Conservation (phyloP, 1,284 basidiomycete genomes). For the Ceratobasidium papillatum region DNA sequence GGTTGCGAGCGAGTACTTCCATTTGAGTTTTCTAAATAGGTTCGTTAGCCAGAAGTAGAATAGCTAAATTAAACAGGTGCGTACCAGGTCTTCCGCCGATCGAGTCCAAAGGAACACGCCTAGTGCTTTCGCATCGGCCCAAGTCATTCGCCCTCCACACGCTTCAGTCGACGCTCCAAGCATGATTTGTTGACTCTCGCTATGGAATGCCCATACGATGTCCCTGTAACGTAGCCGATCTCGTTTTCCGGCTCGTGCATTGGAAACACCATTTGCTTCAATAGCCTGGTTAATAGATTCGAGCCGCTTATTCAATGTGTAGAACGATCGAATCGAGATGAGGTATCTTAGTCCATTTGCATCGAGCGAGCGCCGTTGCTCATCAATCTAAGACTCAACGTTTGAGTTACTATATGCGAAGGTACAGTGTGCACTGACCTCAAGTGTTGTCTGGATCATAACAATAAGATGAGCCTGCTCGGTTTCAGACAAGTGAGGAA, state of each 20-base stretch:
- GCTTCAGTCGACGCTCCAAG: slow-evolving; percentile 74
- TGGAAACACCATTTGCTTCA: neutral
- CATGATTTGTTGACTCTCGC: slow-evolving; percentile 88
- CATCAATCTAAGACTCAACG: slow-evolving; percentile 70
- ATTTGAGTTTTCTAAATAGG: slow-evolving; percentile 72
- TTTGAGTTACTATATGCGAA: slow-evolving; percentile 1
- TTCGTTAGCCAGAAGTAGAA: neutral
- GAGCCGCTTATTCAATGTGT: slow-evolving; percentile 67
- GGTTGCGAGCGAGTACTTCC: slow-evolving; percentile 90
- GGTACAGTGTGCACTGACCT: slow-evolving; percentile 60
- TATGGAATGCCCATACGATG: slow-evolving; percentile 95
- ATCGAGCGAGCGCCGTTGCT: slow-evolving; percentile 86
- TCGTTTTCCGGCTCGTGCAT: slow-evolving; percentile 53
- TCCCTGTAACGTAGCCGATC: slow-evolving; percentile 87
- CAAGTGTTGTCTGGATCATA: slow-evolving; percentile 85
- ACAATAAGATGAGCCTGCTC: slow-evolving; percentile 84
- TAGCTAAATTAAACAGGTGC: slow-evolving; percentile 48
- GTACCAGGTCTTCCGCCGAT: slow-evolving; percentile 77
- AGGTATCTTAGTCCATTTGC: slow-evolving; percentile 89
- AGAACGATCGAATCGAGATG: slow-evolving; percentile 85
- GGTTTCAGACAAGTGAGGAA: slow-evolving; percentile 75
- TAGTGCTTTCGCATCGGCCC: slow-evolving; percentile 85
- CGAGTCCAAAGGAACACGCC: slow-evolving; percentile 91
- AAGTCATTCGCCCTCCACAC: slow-evolving; percentile 83
- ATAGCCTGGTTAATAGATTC: neutral